phyloP scores from a whole-genome alignment of 1,284 basidiomycete species.

The Sanghuangporus weigelae region DNA sequence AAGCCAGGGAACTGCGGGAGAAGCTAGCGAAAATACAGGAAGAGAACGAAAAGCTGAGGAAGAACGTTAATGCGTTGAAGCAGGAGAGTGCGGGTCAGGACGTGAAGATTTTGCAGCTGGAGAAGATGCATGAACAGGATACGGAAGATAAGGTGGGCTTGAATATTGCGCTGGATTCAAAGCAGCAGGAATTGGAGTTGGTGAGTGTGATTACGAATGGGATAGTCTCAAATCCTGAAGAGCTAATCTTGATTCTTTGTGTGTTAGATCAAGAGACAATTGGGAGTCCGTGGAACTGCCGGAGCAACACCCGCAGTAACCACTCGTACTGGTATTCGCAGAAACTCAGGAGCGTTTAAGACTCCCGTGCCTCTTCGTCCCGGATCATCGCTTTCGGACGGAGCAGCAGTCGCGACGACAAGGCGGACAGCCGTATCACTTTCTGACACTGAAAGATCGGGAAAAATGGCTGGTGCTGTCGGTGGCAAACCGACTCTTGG shows the following conservation, averaged over 20 bases:
- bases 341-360: slow-evolving; percentile 28
- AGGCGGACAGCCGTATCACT: slow-evolving; percentile 41
- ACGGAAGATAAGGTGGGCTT: slow-evolving; percentile 75
- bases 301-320: slow-evolving; percentile 52
- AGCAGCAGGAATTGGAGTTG: slow-evolving; percentile 85
- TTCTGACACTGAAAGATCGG: slow-evolving; percentile 44
- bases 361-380: slow-evolving; percentile 48
- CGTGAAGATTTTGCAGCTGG: slow-evolving; percentile 69
- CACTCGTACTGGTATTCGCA: slow-evolving; percentile 18
- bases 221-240: neutral
- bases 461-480: slow-evolving; percentile 25
- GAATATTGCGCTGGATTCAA: slow-evolving; percentile 83
- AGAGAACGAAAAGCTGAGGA: slow-evolving; percentile 59
- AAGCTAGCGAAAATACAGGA: slow-evolving; percentile 47
- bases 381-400: slow-evolving; percentile 51
- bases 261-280: slow-evolving; percentile 67
- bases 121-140: slow-evolving; percentile 60
- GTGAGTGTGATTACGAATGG: slow-evolving; percentile 42
- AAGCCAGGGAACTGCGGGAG: slow-evolving; percentile 41
- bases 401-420: slow-evolving; percentile 26
- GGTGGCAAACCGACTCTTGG: slow-evolving; percentile 30
- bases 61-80: slow-evolving; percentile 65
- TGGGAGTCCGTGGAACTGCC: slow-evolving; percentile 55
- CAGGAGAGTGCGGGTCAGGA: slow-evolving; percentile 81
- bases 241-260: neutral